phyloP scores from a whole-genome alignment of 257 asterid genomes.

The Plantago ovata region DNA sequence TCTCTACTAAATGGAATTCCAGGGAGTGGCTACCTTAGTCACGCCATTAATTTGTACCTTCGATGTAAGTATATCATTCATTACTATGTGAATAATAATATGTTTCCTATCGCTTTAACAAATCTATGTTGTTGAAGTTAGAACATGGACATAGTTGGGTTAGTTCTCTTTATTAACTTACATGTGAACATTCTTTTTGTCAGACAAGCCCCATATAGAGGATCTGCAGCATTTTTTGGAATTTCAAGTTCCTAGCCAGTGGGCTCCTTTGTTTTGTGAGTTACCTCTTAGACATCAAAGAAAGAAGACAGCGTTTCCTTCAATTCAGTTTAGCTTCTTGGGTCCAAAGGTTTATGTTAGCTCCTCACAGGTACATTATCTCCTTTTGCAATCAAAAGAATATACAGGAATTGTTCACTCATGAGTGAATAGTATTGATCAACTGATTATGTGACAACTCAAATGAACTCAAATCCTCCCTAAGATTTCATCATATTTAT shows the following conservation, averaged over 20 bases:
- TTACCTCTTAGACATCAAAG: slow-evolving; percentile 92
- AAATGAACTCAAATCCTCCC: not conserved
- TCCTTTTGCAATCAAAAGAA: not conserved
- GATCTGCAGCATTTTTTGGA: slow-evolving; percentile 87
- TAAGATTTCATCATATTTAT: no score
- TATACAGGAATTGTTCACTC: no score
- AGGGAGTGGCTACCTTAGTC: slow-evolving; percentile 99
- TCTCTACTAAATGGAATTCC: slow-evolving; percentile 94
- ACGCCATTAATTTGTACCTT: slow-evolving; percentile 88
- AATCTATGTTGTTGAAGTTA: slow-evolving; percentile 5
- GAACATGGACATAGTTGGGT: slow-evolving; percentile 5
- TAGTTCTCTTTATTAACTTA: slow-evolving; percentile 2
- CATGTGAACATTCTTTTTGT: slow-evolving; percentile 9
- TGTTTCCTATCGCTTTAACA: not conserved
- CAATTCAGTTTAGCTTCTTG: slow-evolving; percentile 69
- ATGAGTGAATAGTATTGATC: not conserved
- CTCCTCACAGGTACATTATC: slow-evolving; percentile 65
- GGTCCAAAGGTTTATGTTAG: slow-evolving; percentile 78
- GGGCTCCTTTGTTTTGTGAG: slow-evolving; percentile 96
- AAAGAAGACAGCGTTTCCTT: slow-evolving; percentile 63
- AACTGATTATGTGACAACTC: not conserved
- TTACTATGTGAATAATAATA: slow-evolving; percentile 13
- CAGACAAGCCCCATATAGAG: slow-evolving; percentile 88
- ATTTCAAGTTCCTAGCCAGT: slow-evolving; percentile 95
- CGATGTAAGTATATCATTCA: slow-evolving; percentile 57